Conservation (phyloP, 75 land plant genomes). For the Sequoia sempervirens region DNA sequence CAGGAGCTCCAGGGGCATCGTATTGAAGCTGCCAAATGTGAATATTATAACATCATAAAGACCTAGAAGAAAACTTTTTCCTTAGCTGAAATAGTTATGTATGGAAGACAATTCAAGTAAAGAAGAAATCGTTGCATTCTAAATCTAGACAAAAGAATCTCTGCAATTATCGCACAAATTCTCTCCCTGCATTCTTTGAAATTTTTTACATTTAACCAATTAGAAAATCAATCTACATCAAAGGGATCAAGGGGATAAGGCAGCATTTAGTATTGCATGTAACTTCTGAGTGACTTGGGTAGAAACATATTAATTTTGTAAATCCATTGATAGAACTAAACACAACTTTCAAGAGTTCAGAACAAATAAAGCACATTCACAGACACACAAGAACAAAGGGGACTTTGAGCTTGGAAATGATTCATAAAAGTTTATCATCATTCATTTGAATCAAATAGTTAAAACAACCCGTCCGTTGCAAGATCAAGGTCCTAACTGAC, state of each 20-base stretch:
- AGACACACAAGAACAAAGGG: background rate
- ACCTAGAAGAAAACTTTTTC: background rate
- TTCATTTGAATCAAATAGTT: background rate
- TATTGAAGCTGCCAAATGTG: conserved; percentile 59
- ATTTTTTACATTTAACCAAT: background rate
- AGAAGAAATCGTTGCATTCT: background rate
- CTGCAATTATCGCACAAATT: background rate
- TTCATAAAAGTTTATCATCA: background rate
- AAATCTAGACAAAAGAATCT: background rate
- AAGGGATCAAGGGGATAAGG: background rate
- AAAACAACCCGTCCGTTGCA: background rate
- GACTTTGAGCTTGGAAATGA: background rate
- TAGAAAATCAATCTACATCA: background rate
- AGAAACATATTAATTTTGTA: background rate
- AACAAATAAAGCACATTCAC: background rate
- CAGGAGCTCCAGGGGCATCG: conserved; percentile 79
- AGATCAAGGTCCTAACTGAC: background rate
- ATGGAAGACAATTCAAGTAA: background rate
- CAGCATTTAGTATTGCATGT: background rate
- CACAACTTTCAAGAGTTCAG: background rate
- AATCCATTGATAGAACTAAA: background rate
- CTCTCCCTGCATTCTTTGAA: background rate
- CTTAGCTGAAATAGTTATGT: background rate
- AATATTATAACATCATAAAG: background rate
- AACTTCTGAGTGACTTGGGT: background rate